A percentile compares a stretch with the other conserved stretches of the same genome.
Evolutionary conservation across 2,329 filamentous ascomycete species (phyloP).

Genomic region (Pseudocercospora pini-densiflorae): DNA sequence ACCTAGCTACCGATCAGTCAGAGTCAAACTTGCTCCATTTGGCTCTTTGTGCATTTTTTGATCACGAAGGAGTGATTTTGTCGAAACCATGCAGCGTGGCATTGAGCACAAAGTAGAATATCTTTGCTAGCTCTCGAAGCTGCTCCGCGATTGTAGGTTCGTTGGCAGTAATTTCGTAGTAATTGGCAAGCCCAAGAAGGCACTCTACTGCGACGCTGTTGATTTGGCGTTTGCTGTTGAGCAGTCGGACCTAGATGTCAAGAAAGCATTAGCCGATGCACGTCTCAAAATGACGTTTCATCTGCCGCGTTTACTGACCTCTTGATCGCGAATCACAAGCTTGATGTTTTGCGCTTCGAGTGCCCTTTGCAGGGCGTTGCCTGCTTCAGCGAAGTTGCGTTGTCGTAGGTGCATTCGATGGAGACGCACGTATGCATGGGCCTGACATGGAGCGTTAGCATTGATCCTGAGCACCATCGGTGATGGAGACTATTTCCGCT

Average conservation of each 20-base stretch:
- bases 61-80: not conserved
- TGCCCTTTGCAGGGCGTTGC: not conserved
- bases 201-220: not conserved
- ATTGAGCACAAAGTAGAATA: constrained; percentile 21
- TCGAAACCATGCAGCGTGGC: constrained; percentile 23
- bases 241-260: not conserved
- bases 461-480: not conserved
- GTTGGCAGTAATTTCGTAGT: constrained; percentile 1
- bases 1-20: not conserved
- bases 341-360: not conserved
- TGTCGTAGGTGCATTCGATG: not conserved
- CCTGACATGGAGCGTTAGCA: not conserved
- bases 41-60: not conserved
- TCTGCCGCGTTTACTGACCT: not conserved
- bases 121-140: constrained; percentile 20
- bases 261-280: not conserved
- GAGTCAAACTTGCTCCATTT: not conserved
- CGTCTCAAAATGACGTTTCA: too few relatives aligned
- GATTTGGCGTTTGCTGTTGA: not conserved
- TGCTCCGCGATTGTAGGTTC: constrained; percentile 14
- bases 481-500: not conserved
- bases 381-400: not conserved
- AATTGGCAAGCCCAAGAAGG: not conserved
- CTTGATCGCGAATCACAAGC: not conserved
- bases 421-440: not conserved